These are phyloP conservation scores for Aleurites moluccanus DNA, from an alignment of 441 rosid species.

Conservation along the genomic window DNA sequence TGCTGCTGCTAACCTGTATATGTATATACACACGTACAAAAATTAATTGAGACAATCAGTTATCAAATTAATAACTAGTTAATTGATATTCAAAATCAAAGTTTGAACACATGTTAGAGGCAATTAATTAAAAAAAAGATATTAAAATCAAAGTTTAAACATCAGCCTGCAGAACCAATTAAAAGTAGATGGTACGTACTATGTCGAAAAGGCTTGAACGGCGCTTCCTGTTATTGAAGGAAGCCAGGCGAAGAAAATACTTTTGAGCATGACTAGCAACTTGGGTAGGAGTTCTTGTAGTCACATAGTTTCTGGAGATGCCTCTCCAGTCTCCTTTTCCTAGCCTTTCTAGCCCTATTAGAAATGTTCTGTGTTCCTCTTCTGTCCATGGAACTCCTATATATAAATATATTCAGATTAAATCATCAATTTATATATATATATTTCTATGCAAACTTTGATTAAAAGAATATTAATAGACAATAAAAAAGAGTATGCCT, in stretches of 20 bases:
- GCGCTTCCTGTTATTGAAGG: constrained; percentile 67
- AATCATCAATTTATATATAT: no score
- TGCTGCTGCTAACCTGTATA: constrained; percentile 27
- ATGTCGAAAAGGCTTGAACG: constrained; percentile 86
- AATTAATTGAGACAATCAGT: background rate
- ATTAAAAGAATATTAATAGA: no score
- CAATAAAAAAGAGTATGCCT: no score
- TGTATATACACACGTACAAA: background rate
- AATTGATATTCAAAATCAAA: no score
- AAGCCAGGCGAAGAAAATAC: constrained; percentile 67
- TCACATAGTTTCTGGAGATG: constrained; percentile 70
- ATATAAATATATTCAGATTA: no score
- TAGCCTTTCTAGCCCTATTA: constrained; percentile 71
- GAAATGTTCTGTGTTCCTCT: constrained; percentile 70
- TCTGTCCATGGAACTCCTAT: constrained; percentile 93
- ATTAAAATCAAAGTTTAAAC: no score
- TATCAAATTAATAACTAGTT: background rate
- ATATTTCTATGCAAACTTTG: no score
- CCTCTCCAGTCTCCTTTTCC: constrained; percentile 98
- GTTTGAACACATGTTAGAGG: no score
- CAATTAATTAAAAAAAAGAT: no score
- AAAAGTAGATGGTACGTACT: no score
- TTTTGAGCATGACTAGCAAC: constrained; percentile 97
- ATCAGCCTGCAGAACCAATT: no score
- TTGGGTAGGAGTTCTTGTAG: constrained; percentile 88